A percentile compares a stretch with the other conserved stretches of the same genome.
Conservation (phyloP, 2,329 filamentous ascomycete species). For the Talaromyces sp. region DNA sequence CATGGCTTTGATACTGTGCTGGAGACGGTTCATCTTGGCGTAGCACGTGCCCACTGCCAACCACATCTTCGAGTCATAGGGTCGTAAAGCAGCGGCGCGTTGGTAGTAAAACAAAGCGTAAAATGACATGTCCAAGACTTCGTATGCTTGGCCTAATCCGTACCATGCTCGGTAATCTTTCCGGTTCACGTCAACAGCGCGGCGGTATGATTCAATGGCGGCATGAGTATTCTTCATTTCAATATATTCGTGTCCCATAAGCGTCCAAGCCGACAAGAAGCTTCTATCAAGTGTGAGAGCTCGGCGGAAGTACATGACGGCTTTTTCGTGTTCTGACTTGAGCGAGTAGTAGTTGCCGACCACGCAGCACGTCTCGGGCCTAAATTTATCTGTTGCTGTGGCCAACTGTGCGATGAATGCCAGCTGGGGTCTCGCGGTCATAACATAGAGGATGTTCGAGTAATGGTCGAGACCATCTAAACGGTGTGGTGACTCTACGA, state of each 20-base stretch:
- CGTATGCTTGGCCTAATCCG: slow-evolving; percentile 91
- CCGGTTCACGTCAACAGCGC: slow-evolving; percentile 91
- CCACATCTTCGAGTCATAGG: slow-evolving; percentile 99
- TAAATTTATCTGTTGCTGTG: slow-evolving; percentile 87
- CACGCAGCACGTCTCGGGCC: slow-evolving; percentile 93
- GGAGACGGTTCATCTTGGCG: slow-evolving; percentile 77
- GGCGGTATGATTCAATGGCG: slow-evolving; percentile 91
- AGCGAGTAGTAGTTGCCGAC: slow-evolving; percentile 96
- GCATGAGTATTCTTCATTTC: slow-evolving; percentile 98
- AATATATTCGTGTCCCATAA: slow-evolving; percentile 98
- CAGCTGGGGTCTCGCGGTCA: slow-evolving; percentile 79
- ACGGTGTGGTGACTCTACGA: slow-evolving; percentile 60
- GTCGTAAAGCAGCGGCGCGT: slow-evolving; percentile 83
- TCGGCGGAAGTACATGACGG: slow-evolving; percentile 93
- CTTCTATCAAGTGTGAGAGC: slow-evolving; percentile 84
- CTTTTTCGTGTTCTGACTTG: slow-evolving; percentile 93
- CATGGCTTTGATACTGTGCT: slow-evolving; percentile 91
- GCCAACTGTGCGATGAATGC: slow-evolving; percentile 90
- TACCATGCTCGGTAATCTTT: slow-evolving; percentile 98
- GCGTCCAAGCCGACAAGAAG: slow-evolving; percentile 91
- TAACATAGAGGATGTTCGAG: slow-evolving; percentile 94
- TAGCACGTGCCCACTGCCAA: slow-evolving; percentile 90
- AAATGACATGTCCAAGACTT: slow-evolving; percentile 95
- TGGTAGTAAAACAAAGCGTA: slow-evolving; percentile 98
- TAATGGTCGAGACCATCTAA: slow-evolving; percentile 93